A percentile compares a stretch with the other conserved stretches of the same genome.
These are phyloP conservation scores for Austroboletus niveus DNA, from an alignment of 1,284 basidiomycete species.

Conservation along the genomic window DNA sequence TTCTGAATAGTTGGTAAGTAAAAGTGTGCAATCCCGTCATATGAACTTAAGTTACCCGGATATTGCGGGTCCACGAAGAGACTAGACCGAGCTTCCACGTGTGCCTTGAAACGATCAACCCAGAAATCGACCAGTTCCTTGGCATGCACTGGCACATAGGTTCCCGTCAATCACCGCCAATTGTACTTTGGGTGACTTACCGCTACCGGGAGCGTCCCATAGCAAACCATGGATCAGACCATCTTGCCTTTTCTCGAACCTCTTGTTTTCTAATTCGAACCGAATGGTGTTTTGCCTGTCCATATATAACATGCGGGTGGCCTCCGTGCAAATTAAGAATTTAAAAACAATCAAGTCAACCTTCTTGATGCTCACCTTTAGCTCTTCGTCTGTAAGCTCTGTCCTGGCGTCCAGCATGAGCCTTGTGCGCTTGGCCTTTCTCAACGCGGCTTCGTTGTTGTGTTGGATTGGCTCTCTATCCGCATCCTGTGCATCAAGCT, in stretches of 20 bases:
- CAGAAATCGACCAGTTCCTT: slow-evolving; percentile 67
- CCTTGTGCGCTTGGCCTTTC: slow-evolving; percentile 42
- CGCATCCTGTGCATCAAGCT: slow-evolving; percentile 1
- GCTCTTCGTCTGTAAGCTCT: slow-evolving; percentile 75
- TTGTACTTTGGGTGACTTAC: slow-evolving; percentile 40
- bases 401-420: slow-evolving; percentile 61
- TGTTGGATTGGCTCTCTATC: slow-evolving; percentile 9
- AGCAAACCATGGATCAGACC: slow-evolving; percentile 61
- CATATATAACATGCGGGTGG: slow-evolving; percentile 64
- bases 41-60: slow-evolving; percentile 15
- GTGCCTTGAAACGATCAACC: slow-evolving; percentile 64
- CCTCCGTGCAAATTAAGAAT: slow-evolving; percentile 34
- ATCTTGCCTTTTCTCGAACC: slow-evolving; percentile 52
- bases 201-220: slow-evolving; percentile 62
- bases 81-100: slow-evolving; percentile 62
- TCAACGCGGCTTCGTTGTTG: slow-evolving; percentile 20
- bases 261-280: slow-evolving; percentile 51
- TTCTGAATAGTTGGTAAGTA: slow-evolving; percentile 9
- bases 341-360: not conserved
- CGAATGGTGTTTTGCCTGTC: slow-evolving; percentile 56
- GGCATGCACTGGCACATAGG: slow-evolving; percentile 51
- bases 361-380: slow-evolving; percentile 48
- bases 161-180: slow-evolving; percentile 2
- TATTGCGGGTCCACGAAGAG: slow-evolving; percentile 40
- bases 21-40: not conserved